phyloP scores from a whole-genome alignment of 257 asterid species.

The Penstemon barbatus region DNA sequence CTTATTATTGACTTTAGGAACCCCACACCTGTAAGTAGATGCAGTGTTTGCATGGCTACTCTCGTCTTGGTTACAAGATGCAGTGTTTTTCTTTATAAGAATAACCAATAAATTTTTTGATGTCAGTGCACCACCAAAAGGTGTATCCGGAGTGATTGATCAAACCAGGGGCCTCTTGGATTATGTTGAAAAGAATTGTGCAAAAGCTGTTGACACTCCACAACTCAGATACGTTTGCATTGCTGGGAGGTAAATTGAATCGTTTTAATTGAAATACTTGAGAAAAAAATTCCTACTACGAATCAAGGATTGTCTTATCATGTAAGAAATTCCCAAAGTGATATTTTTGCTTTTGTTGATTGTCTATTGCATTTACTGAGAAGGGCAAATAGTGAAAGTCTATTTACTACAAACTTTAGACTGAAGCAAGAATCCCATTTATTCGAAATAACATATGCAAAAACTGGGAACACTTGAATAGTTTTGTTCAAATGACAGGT shows the following conservation, averaged over 20 bases:
- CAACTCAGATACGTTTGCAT: conserved; percentile 85
- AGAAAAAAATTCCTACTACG: neutral
- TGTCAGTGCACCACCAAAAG: conserved; percentile 82
- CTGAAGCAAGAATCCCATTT: no score
- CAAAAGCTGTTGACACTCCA: conserved; percentile 79
- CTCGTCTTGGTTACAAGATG: neutral
- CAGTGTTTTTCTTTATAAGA: neutral
- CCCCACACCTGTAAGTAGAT: conserved; percentile 82
- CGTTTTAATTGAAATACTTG: neutral
- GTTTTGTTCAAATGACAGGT: conserved; percentile 45
- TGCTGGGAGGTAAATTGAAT: conserved; percentile 76
- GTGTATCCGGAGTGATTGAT: conserved; percentile 84
- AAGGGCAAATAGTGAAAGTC: no score
- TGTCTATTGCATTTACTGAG: no score
- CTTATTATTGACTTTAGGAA: conserved; percentile 80
- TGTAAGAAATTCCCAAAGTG: no score
- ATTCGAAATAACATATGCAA: neutral
- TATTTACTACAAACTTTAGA: no score
- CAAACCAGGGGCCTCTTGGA: conserved; percentile 94
- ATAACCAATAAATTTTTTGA: conserved; percentile 16
- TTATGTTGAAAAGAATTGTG: conserved; percentile 75
- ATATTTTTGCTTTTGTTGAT: no score
- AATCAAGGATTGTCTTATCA: no score
- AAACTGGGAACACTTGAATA: conserved; percentile 14
- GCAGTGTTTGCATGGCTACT: neutral